These are phyloP conservation scores for Karstenula rhodostoma DNA, from an alignment of 2,329 filamentous ascomycete genomes.

Conservation along the genomic window DNA sequence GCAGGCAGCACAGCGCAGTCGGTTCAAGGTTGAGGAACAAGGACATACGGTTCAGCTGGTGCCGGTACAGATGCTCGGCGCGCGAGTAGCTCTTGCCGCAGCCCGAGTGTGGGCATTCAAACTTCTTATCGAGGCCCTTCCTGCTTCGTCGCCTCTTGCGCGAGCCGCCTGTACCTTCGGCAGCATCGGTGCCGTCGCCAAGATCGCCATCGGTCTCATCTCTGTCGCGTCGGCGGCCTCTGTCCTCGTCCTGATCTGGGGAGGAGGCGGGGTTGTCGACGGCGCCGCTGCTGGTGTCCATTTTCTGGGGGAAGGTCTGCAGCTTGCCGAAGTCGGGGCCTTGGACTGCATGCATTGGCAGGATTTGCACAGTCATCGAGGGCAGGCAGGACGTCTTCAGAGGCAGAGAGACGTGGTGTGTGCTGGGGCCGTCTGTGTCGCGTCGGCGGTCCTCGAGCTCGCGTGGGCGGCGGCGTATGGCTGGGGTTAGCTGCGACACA, in stretches of 20 bases:
- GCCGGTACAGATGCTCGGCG: constrained; percentile 94
- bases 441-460: constrained; percentile 24
- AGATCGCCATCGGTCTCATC: constrained; percentile 40
- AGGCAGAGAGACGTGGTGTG: constrained; percentile 20
- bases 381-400: constrained; percentile 17
- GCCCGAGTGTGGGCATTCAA: constrained; percentile 76
- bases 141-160: constrained; percentile 73
- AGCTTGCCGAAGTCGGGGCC: constrained; percentile 47
- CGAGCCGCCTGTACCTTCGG: constrained; percentile 42
- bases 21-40: neutral
- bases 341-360: constrained; percentile 49
- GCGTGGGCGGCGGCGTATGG: constrained; percentile 28
- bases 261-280: constrained; percentile 45
- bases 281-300: constrained; percentile 39
- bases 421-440: constrained; percentile 26
- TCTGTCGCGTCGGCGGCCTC: constrained; percentile 50
- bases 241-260: constrained; percentile 43
- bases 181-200: constrained; percentile 35
- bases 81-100: constrained; percentile 97
- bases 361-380: constrained; percentile 50
- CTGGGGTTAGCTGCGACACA: constrained; percentile 31
- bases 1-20: neutral
- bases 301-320: constrained; percentile 43
- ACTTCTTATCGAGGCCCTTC: constrained; percentile 79
- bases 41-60: constrained; percentile 87